Evolutionary conservation across 2,329 filamentous ascomycete genomes (phyloP).

Genomic region (Sordariomycetes sp.): DNA sequence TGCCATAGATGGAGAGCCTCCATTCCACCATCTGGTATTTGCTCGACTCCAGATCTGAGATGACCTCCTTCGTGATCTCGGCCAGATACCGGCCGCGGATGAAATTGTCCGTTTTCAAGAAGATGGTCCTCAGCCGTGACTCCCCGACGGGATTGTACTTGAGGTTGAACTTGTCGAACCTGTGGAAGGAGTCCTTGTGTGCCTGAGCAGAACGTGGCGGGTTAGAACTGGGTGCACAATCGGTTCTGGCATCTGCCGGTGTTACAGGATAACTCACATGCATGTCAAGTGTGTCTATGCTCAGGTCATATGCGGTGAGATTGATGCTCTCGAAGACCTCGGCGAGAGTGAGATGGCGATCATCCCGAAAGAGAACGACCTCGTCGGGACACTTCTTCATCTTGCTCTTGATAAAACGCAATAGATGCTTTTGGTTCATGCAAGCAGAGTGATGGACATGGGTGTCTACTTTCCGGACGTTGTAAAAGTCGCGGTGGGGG

Average conservation of each 20-base stretch:
- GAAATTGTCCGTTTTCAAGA: conserved; percentile 96
- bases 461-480: conserved; percentile 95
- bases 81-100: conserved; percentile 93
- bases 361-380: conserved; percentile 84
- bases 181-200: conserved; percentile 73
- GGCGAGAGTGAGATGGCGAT: conserved; percentile 77
- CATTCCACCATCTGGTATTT: conserved; percentile 99
- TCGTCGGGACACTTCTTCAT: conserved; percentile 98
- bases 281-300: conserved; percentile 98
- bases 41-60: conserved; percentile 91
- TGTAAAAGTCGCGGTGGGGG: conserved; percentile 97
- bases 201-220: neutral
- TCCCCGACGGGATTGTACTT: conserved; percentile 98
- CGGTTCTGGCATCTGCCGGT: neutral
- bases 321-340: conserved; percentile 98
- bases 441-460: conserved; percentile 98
- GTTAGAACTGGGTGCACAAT: conserved; percentile 6
- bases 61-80: conserved; percentile 97
- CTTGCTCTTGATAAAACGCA: conserved; percentile 99
- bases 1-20: conserved; percentile 95
- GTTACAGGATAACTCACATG: conserved; percentile 50
- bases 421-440: conserved; percentile 98
- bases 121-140: conserved; percentile 92
- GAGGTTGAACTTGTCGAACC: conserved; percentile 98
- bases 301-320: conserved; percentile 90